These are phyloP conservation scores for Aspergillus latus DNA, from an alignment of 2,329 filamentous ascomycete species.

Conservation along the genomic window DNA sequence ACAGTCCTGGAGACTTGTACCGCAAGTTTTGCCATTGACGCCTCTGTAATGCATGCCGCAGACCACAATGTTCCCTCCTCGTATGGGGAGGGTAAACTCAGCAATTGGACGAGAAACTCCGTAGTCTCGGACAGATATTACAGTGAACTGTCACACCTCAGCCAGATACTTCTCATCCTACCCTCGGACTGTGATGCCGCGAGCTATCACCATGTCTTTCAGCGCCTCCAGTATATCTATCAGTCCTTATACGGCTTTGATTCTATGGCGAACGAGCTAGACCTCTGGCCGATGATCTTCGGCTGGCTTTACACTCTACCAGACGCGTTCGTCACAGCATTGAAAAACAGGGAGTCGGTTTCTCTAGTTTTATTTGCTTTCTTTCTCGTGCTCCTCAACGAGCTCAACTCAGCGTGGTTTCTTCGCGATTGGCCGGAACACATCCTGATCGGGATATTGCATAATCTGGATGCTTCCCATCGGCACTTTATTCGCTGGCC, in stretches of 20 bases:
- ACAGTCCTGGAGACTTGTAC: slow-evolving; percentile 13
- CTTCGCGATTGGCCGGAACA: slow-evolving; percentile 17
- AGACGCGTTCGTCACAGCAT: slow-evolving; percentile 6
- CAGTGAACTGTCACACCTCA: neutral
- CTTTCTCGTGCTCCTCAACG: slow-evolving; percentile 12
- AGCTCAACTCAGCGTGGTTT: slow-evolving; percentile 17
- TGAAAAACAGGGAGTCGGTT: slow-evolving; percentile 7
- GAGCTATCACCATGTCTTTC: neutral
- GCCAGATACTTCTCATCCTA: neutral
- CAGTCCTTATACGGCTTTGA: neutral
- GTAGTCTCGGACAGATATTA: neutral
- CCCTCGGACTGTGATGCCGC: neutral
- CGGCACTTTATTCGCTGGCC: neutral
- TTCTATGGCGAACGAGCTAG: neutral
- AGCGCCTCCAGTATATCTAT: neutral
- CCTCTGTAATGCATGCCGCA: neutral
- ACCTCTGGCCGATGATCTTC: slow-evolving; percentile 11
- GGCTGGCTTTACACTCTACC: slow-evolving; percentile 18
- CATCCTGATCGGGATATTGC: slow-evolving; percentile 10
- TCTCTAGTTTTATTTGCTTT: slow-evolving; percentile 8
- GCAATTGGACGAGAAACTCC: neutral
- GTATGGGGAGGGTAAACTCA: neutral
- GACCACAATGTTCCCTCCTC: neutral
- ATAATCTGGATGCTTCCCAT: slow-evolving; percentile 1
- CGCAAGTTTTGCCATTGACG: neutral